phyloP scores from a whole-genome alignment of 176 grass and related monocot genomes.

The Oryza officinalis region DNA sequence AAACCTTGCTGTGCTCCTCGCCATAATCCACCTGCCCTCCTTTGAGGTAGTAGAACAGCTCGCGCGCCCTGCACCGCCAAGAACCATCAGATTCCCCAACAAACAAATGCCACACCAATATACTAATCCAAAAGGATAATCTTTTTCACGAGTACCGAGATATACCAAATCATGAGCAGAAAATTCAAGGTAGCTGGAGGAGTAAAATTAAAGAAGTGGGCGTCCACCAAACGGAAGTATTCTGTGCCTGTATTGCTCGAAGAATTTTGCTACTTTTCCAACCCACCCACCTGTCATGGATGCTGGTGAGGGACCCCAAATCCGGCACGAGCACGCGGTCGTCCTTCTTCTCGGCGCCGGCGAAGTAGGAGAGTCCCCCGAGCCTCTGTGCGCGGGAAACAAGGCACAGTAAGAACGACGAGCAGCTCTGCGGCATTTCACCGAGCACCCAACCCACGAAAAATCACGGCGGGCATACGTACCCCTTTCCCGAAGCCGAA shows the following conservation, averaged over 20 bases:
- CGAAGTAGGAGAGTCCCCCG: conserved; percentile 90
- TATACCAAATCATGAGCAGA: background rate
- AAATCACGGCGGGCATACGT: background rate
- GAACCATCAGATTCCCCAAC: conserved; percentile 13
- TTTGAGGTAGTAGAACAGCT: conserved; percentile 97
- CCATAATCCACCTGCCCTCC: conserved; percentile 94
- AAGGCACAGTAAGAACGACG: background rate
- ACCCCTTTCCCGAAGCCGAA: conserved; percentile 99
- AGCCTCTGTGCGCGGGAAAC: conserved; percentile 63
- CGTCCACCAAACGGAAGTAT: conserved; percentile 13
- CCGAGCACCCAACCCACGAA: conserved; percentile 5
- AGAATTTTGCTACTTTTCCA: background rate
- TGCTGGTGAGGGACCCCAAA: conserved; percentile 96
- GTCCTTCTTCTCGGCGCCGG: conserved; percentile 97
- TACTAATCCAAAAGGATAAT: background rate
- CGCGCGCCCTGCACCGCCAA: conserved; percentile 69
- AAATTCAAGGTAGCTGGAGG: conserved; percentile 12
- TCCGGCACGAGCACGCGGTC: conserved; percentile 96
- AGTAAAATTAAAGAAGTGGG: conserved; percentile 11
- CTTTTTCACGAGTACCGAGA: background rate
- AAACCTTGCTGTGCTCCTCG: conserved; percentile 78
- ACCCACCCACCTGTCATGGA: conserved; percentile 82
- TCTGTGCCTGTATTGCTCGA: background rate
- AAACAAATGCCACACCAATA: conserved; percentile 8
- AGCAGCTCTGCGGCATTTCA: conserved; percentile 32